Base-by-base conservation (phyloP, 805 yeast genomes). In the Candida taoyuanica region DNA sequence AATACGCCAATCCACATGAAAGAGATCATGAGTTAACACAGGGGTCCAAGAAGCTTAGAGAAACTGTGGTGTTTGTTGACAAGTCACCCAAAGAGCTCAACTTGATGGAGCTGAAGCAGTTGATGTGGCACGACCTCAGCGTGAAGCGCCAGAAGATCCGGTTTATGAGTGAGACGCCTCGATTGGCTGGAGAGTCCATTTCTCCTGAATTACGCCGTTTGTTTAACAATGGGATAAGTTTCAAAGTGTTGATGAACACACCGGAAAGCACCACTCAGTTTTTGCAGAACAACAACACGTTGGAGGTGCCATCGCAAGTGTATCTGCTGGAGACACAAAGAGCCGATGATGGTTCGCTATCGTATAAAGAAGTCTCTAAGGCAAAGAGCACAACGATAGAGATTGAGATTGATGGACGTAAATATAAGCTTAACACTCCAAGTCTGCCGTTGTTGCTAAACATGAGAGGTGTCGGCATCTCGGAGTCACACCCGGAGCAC, bases 161-260 rank as follows among this genome's bases (percentile, higher is more conserved):
- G 13, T 31, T 49, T 17, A 19, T 48, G 12, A 37, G 49, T 0
- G 34, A 47, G 17, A 43, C 47, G 20, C 12, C 19, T 3, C 13
- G 17, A 14, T 16, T 49, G 26, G 44, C 33, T 7, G 24, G 29
- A 6, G 17, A 36, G 1, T 34, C 39, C 5, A 44, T 43, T 6
- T 23, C 48, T 9, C 51, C 54, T 5, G 13, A 36, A 17, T 14
- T 48, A 5, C 30, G 49, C 33, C 29, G 49, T 17, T 33, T 52
- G 8, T 23, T 50, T 37, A 52, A 49, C 44, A 52, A 52, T 26
- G 49, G 48, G 0, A 2, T 49, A 3, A 34, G 35, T 29, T 49
- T 43, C 31, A 44, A 48, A 5, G 48, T 50, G 3, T 41, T 39
- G 13, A 40, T 39, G 31, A 50, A 52, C 33, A 38, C 44, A 3